These are phyloP conservation scores for Gryganskiella cystojenkinii DNA, from an alignment of 192 early-diverging fungal genomes.

Conservation along the genomic window DNA sequence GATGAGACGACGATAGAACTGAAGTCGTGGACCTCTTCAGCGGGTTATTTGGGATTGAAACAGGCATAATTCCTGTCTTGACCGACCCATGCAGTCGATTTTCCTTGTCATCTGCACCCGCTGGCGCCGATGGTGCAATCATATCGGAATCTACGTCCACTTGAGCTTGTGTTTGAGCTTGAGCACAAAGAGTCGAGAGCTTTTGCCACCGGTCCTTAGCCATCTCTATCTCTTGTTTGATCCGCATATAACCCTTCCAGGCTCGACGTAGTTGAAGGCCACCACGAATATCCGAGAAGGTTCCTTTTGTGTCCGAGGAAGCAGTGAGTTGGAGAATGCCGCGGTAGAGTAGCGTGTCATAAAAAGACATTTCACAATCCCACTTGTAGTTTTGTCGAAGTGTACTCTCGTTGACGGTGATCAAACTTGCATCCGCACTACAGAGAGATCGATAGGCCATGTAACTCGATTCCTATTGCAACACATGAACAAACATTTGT, in stretches of 20 bases:
- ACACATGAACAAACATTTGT: slow-evolving; percentile 18
- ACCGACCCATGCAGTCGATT: not conserved
- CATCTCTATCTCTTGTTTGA: slow-evolving; percentile 51
- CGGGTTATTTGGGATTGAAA: slow-evolving; percentile 4
- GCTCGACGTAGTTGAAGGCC: slow-evolving; percentile 50
- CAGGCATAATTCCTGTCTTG: slow-evolving; percentile 18
- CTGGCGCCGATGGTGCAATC: not conserved
- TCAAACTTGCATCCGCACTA: slow-evolving; percentile 22
- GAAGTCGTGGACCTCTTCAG: slow-evolving; percentile 3
- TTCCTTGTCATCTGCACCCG: not conserved
- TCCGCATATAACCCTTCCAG: slow-evolving; percentile 54
- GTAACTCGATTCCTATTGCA: slow-evolving; percentile 50
- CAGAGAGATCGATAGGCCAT: slow-evolving; percentile 33
- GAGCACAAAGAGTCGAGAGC: slow-evolving; percentile 3
- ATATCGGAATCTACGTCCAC: not conserved
- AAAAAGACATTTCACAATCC: slow-evolving; percentile 57
- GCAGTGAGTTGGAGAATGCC: slow-evolving; percentile 49
- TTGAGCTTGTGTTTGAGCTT: not conserved
- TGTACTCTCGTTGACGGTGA: slow-evolving; percentile 24
- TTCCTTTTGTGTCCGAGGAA: slow-evolving; percentile 50
- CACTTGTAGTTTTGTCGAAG: slow-evolving; percentile 56
- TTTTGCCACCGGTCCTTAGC: slow-evolving; percentile 37
- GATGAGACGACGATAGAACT: slow-evolving; percentile 18
- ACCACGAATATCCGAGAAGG: slow-evolving; percentile 54
- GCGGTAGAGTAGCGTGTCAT: slow-evolving; percentile 52